Percentiles rank a stretch among this genome's conserved stretches.
Evolutionary conservation across 1,284 basidiomycete genomes (phyloP).

Genomic region (Marasmius oreades): DNA sequence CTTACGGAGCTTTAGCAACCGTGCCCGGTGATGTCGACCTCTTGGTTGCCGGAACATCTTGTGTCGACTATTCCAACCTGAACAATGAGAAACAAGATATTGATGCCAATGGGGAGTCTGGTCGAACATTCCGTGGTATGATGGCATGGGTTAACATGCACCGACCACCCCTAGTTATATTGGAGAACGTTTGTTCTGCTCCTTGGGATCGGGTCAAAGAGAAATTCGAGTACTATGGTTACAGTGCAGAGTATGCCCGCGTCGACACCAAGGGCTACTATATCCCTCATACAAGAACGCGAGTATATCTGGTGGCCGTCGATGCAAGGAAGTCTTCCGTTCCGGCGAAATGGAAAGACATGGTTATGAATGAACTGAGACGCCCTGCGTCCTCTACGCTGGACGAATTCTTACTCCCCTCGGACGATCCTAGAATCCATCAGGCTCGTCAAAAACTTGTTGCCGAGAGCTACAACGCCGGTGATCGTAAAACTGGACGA

Average conservation of each 20-base stretch:
- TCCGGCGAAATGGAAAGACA: constrained; percentile 69
- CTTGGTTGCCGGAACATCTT: constrained; percentile 90
- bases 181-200: constrained; percentile 92
- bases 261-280: constrained; percentile 94
- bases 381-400: constrained; percentile 87
- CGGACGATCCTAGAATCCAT: constrained; percentile 90
- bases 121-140: constrained; percentile 90
- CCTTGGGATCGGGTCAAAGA: constrained; percentile 81
- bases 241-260: constrained; percentile 70
- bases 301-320: constrained; percentile 84
- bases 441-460: constrained; percentile 83
- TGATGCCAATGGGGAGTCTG: constrained; percentile 84
- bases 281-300: constrained; percentile 91
- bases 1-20: constrained; percentile 82
- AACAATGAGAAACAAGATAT: constrained; percentile 93
- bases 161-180: constrained; percentile 84
- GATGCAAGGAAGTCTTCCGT: constrained; percentile 56
- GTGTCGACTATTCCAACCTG: constrained; percentile 94
- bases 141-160: constrained; percentile 89
- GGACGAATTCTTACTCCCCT: constrained; percentile 88
- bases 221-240: constrained; percentile 75
- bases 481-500: constrained; percentile 64
- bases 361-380: constrained; percentile 60
- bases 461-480: constrained; percentile 56
- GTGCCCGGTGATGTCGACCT: constrained; percentile 92